Evolutionary conservation across 164 flowering plant genomes (phyloP).

Genomic region (Amborella trichopoda): DNA sequence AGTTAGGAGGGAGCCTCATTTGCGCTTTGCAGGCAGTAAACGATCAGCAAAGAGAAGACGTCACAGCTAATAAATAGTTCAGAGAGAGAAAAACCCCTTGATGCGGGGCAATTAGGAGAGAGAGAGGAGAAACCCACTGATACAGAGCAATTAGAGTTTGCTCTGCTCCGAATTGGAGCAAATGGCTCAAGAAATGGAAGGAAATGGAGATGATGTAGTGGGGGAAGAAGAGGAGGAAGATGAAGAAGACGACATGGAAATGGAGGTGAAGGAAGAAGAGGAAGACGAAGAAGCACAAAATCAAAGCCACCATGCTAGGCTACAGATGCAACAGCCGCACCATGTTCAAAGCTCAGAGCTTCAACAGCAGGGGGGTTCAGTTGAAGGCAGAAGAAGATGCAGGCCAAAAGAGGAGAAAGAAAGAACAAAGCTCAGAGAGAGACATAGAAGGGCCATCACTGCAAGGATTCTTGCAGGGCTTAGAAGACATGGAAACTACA

Average conservation of each 20-base stretch:
- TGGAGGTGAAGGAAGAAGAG: slow-evolving; percentile 75
- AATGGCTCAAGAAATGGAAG: slow-evolving; percentile 54
- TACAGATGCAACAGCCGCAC: background rate
- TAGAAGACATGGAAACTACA: slow-evolving; percentile 93
- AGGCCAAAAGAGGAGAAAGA: slow-evolving; percentile 94
- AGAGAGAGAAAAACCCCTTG: too few relatives aligned
- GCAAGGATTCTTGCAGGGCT: slow-evolving; percentile 88
- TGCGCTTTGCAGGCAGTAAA: too few relatives aligned
- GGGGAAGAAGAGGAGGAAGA: slow-evolving; percentile 83
- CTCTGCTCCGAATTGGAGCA: background rate
- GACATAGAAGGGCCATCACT: slow-evolving; percentile 89
- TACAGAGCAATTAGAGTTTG: too few relatives aligned
- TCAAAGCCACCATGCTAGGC: background rate
- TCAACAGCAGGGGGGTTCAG: slow-evolving; percentile 13
- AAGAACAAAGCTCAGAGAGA: slow-evolving; percentile 83
- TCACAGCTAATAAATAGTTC: background rate
- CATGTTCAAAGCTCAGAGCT: background rate
- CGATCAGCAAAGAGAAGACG: too few relatives aligned
- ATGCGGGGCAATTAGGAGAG: too few relatives aligned
- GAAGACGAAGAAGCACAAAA: slow-evolving; percentile 30
- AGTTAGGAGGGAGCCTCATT: too few relatives aligned
- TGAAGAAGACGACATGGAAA: slow-evolving; percentile 67
- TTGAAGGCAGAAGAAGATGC: slow-evolving; percentile 45
- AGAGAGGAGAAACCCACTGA: too few relatives aligned
- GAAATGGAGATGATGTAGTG: slow-evolving; percentile 45